Evolutionary conservation across 768 basidiomycete species (phyloP), one percentile per base, ranked within the genome.

Genomic region (Clavulina sp.): DNA sequence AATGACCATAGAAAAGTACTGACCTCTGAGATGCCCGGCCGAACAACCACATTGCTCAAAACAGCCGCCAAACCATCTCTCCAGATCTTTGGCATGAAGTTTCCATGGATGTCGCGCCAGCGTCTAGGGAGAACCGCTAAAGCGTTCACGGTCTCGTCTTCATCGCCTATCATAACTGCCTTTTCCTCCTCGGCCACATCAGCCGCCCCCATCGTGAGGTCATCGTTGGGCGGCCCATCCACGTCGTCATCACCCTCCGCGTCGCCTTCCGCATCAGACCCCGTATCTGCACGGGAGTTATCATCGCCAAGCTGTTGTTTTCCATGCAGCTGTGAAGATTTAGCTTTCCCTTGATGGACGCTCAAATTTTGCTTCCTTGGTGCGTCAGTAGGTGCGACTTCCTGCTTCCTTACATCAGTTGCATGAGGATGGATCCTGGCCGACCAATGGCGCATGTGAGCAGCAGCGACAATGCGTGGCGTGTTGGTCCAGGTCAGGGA

Each of bases 11-110:
- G n/a, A n/a, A n/a, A n/a, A n/a, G n/a, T n/a, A n/a, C n/a, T n/a
- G n/a, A 34, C 48, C 48, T 49, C 48, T 16, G 48, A 33, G 18
- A 49, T 34, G 13, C 48, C 48, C 13, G 48, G 48, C 24, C 48
- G 24, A 26, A 7, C 7, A 23, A 23, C 28, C 9, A 49, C 16
- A 7, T 26, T 16, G 16, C 48, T 33, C 24, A 49, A 6, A 29
- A 49, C 48, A 9, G 48, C 48, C 48, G 28, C 32, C 28, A 30
- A 30, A 7, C 26, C 48, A 13, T 13, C 48, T 13, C 16, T 16
- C 28, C 24, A 49, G 7, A 49, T 7, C 16, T 49, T 16, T 16
- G 6, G 7, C 7, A 49, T 9, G 7, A 6, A 30, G 7, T 49
- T 7, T 7, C 48, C 48, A 16, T 16, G 24, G 7, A 49, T 49